Base-by-base conservation (phyloP, 768 basidiomycete genomes). In the Rhodotorula graminis region DNA sequence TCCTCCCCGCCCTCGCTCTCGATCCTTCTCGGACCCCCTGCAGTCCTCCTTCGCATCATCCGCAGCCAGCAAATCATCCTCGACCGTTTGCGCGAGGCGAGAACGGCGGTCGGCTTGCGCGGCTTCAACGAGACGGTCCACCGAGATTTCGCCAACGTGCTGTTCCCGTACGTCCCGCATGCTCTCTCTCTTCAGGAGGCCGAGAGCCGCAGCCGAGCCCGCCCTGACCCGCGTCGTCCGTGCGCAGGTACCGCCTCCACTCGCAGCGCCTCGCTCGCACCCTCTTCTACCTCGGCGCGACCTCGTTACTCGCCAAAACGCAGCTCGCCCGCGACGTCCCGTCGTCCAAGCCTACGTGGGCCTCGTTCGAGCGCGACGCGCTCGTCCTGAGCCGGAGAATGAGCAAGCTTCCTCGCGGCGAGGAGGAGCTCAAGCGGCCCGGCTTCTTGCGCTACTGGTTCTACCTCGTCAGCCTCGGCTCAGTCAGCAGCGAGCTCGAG, bases 381-480 rank as follows among this genome's bases (percentile, higher is more conserved):
- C 66, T 76, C 49, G 75, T 76, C 27, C 47, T 76, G 9, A 67
- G 64, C 1, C 47, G 75, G 3, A 33, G 75, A 23, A 33, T 76
- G 71, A 70, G 71, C 52, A 69, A 68, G n/a, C 52, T 59, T 14
- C 75, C 75, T 15, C 42, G 58, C 8, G 71, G 75, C 15, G 71
- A 73, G 55, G 64, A 61, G 31, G 75, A 73, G 47, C 61, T 76
- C 16, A 64, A 63, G 27, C 50, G 65, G 6, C 72, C 75, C 2
- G 75, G 69, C 0, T 76, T 76, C 61, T 37, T 76, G 52, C 58
- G 75, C 3, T 76, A 76, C 60, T 76, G 75, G 75, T 76, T 71
- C 61, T 75, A 68, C 64, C 67, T 75, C 25, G 65, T 71, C 37
- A 58, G 63, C 29, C 70, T 75, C 42, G 70, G 67, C 2, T 56